Evolutionary conservation across 805 yeast species (phyloP), one percentile per base, ranked within the genome.

Genomic region (Candida mattraensis): DNA sequence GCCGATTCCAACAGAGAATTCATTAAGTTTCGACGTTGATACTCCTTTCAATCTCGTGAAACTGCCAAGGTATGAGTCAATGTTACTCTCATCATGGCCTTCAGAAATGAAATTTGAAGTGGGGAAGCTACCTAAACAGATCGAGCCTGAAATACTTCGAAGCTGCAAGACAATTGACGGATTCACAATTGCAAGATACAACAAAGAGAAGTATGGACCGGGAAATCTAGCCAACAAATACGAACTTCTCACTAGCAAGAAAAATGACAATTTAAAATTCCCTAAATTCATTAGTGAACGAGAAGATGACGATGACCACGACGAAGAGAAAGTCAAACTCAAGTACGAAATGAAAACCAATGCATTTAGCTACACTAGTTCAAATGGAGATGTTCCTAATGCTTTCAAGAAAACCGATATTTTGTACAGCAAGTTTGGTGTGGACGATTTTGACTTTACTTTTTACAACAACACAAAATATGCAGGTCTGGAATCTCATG

Each of bases 381-480:
- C 47, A 1, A 50, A 63, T 37, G 65, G 72, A 50, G 54, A 62
- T 22, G 69, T 79, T 1, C 96, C 96, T 1, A 80, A 81, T 34
- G 84, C 89, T 22, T 91, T 83, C 63, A 67, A 79, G 25, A 77
- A 80, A 48, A 66, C 87, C 29, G 84, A 82, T 41, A 85, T 91
- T 35, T 74, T 82, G 26, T 91, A 89, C 59, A 84, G 94, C 38
- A 81, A 77, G 50, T 91, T 87, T 60, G 99, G 99, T 18, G 88
- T 93, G 19, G 87, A 83, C 48, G 96, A 88, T 58, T 93, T 93
- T 62, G 96, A 91, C 63, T 91, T 93, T 56, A 80, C 76, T 35
- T 83, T 80, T 50, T 91, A 83, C 66, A 91, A 91, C 55, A 69
- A 70, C 24, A 84, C 97, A 0, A 43, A 53, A 1, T 81, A 68